These are phyloP conservation scores for Ophiostoma ulmi DNA, from an alignment of 2,329 filamentous ascomycete genomes.

Conservation along the genomic window DNA sequence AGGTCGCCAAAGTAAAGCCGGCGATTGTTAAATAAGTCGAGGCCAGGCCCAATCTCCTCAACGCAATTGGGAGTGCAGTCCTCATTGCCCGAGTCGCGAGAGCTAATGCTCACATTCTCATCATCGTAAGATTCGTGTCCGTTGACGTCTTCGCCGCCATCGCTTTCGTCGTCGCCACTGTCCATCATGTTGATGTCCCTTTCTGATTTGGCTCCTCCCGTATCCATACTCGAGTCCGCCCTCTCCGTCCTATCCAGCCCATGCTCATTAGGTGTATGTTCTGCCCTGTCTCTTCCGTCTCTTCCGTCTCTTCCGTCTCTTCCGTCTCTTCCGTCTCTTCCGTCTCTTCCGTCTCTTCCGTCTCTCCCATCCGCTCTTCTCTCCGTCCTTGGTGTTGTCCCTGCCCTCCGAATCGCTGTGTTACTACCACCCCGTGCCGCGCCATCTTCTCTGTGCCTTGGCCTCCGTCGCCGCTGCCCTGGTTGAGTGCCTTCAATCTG, in stretches of 20 bases:
- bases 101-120: neutral
- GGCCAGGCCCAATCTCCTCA: conserved; percentile 27
- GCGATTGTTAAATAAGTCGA: conserved; percentile 27
- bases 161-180: neutral
- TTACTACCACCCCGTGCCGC: neutral
- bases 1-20: conserved; percentile 28
- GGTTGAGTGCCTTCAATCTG: conserved; percentile 23
- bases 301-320: neutral
- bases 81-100: neutral
- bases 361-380: neutral
- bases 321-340: neutral
- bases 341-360: neutral
- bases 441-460: neutral
- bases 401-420: neutral
- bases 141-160: neutral
- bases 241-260: neutral
- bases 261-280: neutral
- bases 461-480: neutral
- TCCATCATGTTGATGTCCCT: neutral
- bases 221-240: neutral
- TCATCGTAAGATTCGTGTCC: neutral
- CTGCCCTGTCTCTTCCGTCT: neutral
- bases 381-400: neutral
- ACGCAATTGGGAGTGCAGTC: conserved; percentile 20
- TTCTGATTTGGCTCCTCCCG: neutral